These are phyloP conservation scores for Candida palmyrensis DNA, from an alignment of 805 yeast species.

Conservation along the genomic window DNA sequence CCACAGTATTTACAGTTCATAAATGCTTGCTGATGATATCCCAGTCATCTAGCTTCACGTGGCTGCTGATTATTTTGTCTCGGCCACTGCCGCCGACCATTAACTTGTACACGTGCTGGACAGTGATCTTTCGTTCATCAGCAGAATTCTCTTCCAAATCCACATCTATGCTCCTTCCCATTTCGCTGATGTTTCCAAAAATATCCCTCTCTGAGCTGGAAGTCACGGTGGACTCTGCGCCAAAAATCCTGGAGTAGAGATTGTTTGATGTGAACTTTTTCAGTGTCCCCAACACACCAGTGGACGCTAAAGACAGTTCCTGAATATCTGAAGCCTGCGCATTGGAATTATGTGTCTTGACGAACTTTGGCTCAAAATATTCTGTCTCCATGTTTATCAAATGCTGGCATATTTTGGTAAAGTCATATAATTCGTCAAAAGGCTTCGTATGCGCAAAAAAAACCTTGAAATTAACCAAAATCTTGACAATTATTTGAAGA, in stretches of 20 bases:
- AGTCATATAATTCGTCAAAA: conserved; percentile 1
- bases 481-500: conserved; percentile 31
- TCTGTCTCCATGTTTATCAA: conserved; percentile 1
- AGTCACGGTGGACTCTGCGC: neutral
- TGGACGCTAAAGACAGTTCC: neutral
- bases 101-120: conserved; percentile 27
- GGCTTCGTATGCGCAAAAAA: conserved; percentile 12
- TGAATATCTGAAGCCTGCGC: neutral
- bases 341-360: neutral
- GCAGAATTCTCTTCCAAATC: neutral
- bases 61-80: neutral
- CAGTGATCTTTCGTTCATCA: conserved; percentile 19
- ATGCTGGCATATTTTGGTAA: neutral
- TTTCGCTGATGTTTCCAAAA: conserved; percentile 22
- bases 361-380: conserved; percentile 2
- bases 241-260: conserved; percentile 2
- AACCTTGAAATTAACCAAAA: conserved; percentile 29
- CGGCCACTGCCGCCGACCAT: conserved; percentile 11
- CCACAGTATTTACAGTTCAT: too few species aligned
- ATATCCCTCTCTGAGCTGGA: conserved; percentile 6
- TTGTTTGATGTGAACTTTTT: conserved; percentile 1
- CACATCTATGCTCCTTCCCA: conserved; percentile 5
- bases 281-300: neutral
- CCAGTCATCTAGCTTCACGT: conserved; percentile 27
- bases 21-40: conserved; percentile 29